Conservation (phyloP, 2,329 filamentous ascomycete species). For the Penicillium sp. region DNA sequence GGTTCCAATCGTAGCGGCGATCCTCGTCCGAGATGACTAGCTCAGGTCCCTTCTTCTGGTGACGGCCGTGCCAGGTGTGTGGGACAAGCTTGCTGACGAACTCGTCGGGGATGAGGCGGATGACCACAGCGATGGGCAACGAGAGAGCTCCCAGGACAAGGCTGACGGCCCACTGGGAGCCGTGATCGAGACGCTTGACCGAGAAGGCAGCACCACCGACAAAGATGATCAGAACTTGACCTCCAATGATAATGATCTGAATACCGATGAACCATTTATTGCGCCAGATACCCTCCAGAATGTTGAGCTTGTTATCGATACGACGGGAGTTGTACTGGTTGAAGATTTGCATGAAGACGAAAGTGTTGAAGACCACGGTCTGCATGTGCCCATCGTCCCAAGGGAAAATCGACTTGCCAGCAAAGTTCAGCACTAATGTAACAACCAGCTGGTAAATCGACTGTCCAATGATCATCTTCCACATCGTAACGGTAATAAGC, state of each 20-base stretch:
- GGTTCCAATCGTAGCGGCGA: constrained; percentile 61
- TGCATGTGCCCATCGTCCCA: constrained; percentile 39
- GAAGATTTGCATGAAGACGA: constrained; percentile 56
- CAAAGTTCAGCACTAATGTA: constrained; percentile 55
- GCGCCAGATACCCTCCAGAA: constrained; percentile 50
- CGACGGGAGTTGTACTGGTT: constrained; percentile 59
- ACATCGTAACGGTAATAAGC: constrained; percentile 55
- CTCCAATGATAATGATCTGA: constrained; percentile 69
- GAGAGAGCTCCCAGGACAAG: constrained; percentile 71
- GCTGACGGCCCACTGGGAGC: constrained; percentile 72
- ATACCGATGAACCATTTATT: constrained; percentile 64
- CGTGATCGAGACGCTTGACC: constrained; percentile 63
- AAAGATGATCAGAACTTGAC: constrained; percentile 75
- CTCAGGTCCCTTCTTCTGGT: constrained; percentile 46
- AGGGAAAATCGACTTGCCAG: constrained; percentile 44
- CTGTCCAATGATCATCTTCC: constrained; percentile 55
- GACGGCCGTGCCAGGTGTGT: constrained; percentile 37
- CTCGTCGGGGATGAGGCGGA: constrained; percentile 66
- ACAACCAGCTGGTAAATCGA: constrained; percentile 52
- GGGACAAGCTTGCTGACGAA: constrained; percentile 55
- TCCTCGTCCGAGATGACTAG: constrained; percentile 55
- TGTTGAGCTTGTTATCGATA: constrained; percentile 53
- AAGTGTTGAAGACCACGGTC: constrained; percentile 54
- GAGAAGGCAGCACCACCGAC: constrained; percentile 72
- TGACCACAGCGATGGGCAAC: constrained; percentile 68